Percentiles rank a stretch among this genome's conserved stretches.
Evolutionary conservation across 1,284 basidiomycete genomes (phyloP).

Genomic region (Sanghuangporus weigelae): DNA sequence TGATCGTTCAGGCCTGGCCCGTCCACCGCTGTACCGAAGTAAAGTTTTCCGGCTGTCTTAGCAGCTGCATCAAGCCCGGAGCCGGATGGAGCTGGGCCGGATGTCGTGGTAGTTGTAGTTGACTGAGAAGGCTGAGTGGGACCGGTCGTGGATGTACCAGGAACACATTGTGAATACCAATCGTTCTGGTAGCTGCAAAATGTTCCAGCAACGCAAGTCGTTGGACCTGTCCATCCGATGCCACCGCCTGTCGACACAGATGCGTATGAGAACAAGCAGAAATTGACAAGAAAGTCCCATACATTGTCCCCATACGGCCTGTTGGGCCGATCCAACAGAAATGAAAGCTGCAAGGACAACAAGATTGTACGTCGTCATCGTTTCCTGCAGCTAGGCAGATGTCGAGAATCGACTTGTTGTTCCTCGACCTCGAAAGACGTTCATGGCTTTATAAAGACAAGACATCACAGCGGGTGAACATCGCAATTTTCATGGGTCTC

Average conservation of each 20-base stretch:
- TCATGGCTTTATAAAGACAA: not conserved
- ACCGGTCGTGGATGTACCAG: conserved; percentile 14
- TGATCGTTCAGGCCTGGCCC: conserved; percentile 22
- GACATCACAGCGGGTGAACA: not conserved
- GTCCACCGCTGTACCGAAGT: conserved; percentile 24
- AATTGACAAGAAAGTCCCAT: not conserved
- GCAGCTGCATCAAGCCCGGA: conserved; percentile 18
- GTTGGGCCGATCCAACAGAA: not conserved
- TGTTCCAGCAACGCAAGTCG: conserved; percentile 29
- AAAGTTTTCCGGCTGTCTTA: conserved; percentile 22
- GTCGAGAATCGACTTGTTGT: not conserved
- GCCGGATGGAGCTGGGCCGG: not conserved
- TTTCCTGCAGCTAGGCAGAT: not conserved
- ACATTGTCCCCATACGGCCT: not conserved
- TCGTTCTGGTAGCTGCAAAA: conserved; percentile 23
- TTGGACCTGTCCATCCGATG: conserved; percentile 31
- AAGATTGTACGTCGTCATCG: not conserved
- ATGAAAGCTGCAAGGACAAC: not conserved
- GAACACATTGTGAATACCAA: conserved; percentile 32
- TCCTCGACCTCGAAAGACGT: not conserved
- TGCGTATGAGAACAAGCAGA: not conserved
- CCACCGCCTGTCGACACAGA: conserved; percentile 25
- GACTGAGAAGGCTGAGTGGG: not conserved
- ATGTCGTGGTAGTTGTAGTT: conserved; percentile 4
- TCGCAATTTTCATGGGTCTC: not conserved